Base-by-base conservation (phyloP, 2,329 filamentous ascomycete genomes). In the Aspergillus versicolor region DNA sequence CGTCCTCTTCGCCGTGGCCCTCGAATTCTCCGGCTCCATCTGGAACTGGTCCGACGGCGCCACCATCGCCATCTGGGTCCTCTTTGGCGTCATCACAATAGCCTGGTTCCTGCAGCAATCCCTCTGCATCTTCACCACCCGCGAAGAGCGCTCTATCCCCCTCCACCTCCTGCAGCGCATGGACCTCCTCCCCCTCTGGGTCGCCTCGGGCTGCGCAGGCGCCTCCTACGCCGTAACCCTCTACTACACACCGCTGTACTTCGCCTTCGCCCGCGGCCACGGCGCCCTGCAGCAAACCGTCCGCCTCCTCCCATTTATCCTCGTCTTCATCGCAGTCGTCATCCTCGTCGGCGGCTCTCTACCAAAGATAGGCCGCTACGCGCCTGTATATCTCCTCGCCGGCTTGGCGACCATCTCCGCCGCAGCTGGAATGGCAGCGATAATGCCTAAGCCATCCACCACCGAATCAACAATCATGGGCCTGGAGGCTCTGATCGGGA, bases 181-280 rank as follows among this genome's bases (percentile, higher is more conserved):
- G 5, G 71, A 72, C 3, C 65, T 76, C 44, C 60, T 80, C 1
- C 61, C 82, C 1, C 67, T 84, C 0, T 81, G 77, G 60, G 64
- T 79, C 22, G 69, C 71, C 6, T 78, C 74, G 1, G 65, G 70
- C 2, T 70, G 68, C 32, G 70, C 71, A 0, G 73, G 70, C 6
- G 69, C 74, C 3, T 68, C 68, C 8, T 62, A 75, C 41, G 77
- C 76, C 50, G 37, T 67, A 12, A 44, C 73, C 0, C 70, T 81
- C 6, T 85, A 84, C 69, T 85, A 81, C 67, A 77, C 81, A 7
- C 82, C 83, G 0, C 69, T 84, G 0, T 84, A 77, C 69, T 84
- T 84, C 66, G 78, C 82, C 56, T 85, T 84, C 63, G 74, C 74
- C 0, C 73, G 70, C 3, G 77, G 77, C 5, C 79, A 81, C 42